These are phyloP conservation scores for Backusella liffmaniae DNA, from an alignment of 192 early-diverging fungal genomes.

Conservation along the genomic window DNA sequence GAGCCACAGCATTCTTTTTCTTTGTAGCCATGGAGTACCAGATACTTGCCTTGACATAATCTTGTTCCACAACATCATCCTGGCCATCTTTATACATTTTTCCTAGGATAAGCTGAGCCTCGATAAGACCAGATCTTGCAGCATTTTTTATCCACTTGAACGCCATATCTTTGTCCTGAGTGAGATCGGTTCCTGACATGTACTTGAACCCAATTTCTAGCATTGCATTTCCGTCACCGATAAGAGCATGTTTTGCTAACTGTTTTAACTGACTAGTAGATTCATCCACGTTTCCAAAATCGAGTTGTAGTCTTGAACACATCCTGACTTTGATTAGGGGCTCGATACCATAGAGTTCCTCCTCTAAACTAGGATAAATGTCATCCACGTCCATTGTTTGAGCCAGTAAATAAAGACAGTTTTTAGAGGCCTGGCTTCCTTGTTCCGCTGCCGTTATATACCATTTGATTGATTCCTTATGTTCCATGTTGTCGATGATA, in stretches of 20 bases:
- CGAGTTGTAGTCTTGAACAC: background rate
- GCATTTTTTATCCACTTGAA: background rate
- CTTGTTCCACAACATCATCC: background rate
- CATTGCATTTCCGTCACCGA: background rate
- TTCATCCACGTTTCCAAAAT: background rate
- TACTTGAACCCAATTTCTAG: background rate
- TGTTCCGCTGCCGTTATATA: background rate
- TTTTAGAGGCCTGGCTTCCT: background rate
- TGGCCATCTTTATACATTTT: background rate
- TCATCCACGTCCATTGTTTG: background rate
- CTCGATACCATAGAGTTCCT: background rate
- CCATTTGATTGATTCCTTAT: background rate
- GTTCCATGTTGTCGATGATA: background rate
- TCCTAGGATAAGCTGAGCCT: background rate
- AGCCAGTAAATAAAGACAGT: background rate
- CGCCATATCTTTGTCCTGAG: background rate
- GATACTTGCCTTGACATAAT: background rate
- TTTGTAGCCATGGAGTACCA: background rate
- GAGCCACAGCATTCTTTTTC: background rate
- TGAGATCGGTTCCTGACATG: background rate
- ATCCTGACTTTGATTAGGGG: background rate
- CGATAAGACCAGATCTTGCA: background rate
- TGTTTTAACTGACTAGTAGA: background rate
- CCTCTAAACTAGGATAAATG: background rate
- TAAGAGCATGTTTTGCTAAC: background rate